Evolutionary conservation across 2,329 filamentous ascomycete genomes (phyloP), one percentile per base, ranked within the genome.

Genomic region (Monosporascus sp.): DNA sequence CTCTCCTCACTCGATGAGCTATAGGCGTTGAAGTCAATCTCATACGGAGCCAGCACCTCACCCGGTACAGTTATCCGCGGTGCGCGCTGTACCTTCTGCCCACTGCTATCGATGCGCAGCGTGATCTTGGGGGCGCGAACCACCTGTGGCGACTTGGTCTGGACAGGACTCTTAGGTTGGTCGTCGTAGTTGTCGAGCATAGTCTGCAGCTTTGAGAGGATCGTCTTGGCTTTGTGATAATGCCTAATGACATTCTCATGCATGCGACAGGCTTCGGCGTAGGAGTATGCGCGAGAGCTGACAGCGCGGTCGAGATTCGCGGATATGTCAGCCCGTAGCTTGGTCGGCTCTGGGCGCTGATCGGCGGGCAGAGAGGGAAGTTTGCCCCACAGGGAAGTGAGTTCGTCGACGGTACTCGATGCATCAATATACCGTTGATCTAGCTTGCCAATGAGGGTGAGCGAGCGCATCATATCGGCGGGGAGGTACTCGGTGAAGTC

Each of bases 401-500:
- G 72, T 20, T 81, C 74, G 63, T 87, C 69, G 3, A 87, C 72
- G 24, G 70, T 74, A 50, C 69, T 60, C 14, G 83, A 86, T 7
- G 80, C 77, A 48, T 82, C 72, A n/a, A 71, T 66, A 60, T 87
- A 85, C 17, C 70, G 74, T 57, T 78, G 67, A 66, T 87, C 84
- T 50, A 88, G 82, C 58, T 86, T 79, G 50, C 81, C 79, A 56
- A 88, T 84, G 38, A 87, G 74, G 4, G 81, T 85, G 45, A 88
- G 72, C 24, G 85, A 87, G 53, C 85, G 81, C 57, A 79, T 74
- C 62, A 88, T 79, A 64, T 88, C 85, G 49, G 83, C 81, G 11
- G 85, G 83, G 1, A 88, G 77, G 68, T 87, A 86, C 67, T 88
- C 85, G 60, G 83, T 86, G 59, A 84, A 85, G 65, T 87, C 84